A percentile compares a stretch with the other conserved stretches of the same genome.
phyloP scores from a whole-genome alignment of 2,329 filamentous ascomycete species.

The Alternaria infectoria region DNA sequence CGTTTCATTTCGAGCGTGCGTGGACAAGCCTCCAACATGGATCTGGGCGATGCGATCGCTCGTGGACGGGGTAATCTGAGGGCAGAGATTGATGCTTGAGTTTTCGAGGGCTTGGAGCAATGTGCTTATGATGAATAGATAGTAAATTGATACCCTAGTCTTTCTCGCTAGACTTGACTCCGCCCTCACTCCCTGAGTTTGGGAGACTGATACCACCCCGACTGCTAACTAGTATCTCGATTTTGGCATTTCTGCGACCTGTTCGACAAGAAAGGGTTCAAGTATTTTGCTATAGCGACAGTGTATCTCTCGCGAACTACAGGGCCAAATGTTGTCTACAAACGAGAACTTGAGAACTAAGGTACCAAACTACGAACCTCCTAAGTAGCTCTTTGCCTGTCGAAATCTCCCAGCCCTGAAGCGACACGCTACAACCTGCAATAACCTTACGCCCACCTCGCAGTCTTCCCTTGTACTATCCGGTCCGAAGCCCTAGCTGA shows the following conservation, averaged over 20 bases:
- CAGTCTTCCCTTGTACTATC: no score
- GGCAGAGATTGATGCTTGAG: slow-evolving; percentile 23
- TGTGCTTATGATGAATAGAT: not conserved
- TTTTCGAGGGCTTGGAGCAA: no score
- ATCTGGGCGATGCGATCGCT: slow-evolving; percentile 38
- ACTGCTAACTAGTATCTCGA: not conserved
- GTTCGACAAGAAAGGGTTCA: not conserved
- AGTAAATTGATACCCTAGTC: slow-evolving; percentile 17
- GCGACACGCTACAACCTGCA: no score
- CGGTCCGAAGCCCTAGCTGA: rapidly evolving
- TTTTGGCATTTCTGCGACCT: not conserved
- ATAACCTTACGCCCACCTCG: no score
- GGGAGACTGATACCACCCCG: not conserved
- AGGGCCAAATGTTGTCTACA: not conserved
- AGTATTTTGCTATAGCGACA: not conserved
- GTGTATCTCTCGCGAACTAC: not conserved
- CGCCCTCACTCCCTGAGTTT: not conserved
- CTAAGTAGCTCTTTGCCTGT: no score
- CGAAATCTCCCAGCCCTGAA: no score
- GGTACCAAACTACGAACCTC: no score
- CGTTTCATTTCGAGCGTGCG: slow-evolving; percentile 34
- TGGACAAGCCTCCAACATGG: slow-evolving; percentile 30
- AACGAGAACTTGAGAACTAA: not conserved
- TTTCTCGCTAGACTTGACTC: not conserved
- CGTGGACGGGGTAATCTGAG: slow-evolving; percentile 30